Base-by-base conservation (phyloP, 345 rosid species). In the Citrus medica region DNA sequence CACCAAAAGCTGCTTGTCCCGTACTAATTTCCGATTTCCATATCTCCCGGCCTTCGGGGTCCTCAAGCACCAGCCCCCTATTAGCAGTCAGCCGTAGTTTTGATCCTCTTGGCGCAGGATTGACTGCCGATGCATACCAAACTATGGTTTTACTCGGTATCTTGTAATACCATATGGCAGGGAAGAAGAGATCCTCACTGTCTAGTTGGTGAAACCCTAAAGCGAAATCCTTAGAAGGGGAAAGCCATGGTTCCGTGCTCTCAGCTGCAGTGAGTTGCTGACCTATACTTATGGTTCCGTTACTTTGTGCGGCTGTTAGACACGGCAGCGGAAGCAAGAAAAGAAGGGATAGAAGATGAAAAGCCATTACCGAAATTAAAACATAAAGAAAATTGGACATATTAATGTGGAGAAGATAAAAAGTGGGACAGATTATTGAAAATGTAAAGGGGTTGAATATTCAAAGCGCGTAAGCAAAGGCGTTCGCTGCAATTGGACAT, bases 141-240 rank as follows among this genome's bases (percentile, higher is more conserved):
- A 83, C 86, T 3, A 82, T 78, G 21, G 85, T 79, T 37, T 59
- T 17, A 19, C 79, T 74, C 9, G 80, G 84, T 48, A 86, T 82
- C n/a, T 72, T 77, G 69, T 78, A 10, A 60, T 67, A 83, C 83
- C 86, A 84, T 4, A 86, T 80, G 40, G 85, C 83, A 48, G 84
- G 83, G 73, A 83, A 58, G 82, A 65, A 83, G 63, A 79, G 60
- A 71, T 75, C 80, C 0, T 46, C 40, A 5, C 69, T 27, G 58
- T 65, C 78, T 7, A 82, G 6, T 46, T 78, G 62, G 7, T 16
- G 79, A 68, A 86, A 83, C 28, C 89, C 87, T 22, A 86, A 78
- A 8, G 85, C 87, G 28, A 86, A 84, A 33, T 80, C 82, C 42
- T 25, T 38, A 0, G 86, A 82, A 24, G 81, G 74, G 51, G 87